Evolutionary conservation across 2,329 filamentous ascomycete genomes (phyloP).

Genomic region (Acephala macrosclerotiorum): DNA sequence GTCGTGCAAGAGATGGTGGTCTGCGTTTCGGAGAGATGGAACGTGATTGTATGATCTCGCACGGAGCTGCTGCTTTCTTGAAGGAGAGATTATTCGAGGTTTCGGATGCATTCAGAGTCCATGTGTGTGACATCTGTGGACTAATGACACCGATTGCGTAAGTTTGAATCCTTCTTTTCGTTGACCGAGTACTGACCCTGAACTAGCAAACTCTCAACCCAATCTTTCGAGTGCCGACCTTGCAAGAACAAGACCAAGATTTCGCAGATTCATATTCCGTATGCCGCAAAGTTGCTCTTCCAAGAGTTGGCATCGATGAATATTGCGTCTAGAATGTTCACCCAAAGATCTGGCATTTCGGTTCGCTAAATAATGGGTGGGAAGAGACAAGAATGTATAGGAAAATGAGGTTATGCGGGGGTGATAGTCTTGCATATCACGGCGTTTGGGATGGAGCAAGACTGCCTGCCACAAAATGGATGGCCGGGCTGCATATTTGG

Average conservation of each 20-base stretch:
- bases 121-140: constrained; percentile 98
- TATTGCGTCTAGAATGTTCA: constrained; percentile 97
- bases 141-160: constrained; percentile 99
- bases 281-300: constrained; percentile 97
- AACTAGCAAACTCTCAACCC: constrained; percentile 86
- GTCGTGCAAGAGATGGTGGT: constrained; percentile 97
- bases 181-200: constrained; percentile 45
- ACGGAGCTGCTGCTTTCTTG: constrained; percentile 94
- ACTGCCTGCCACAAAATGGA: constrained; percentile 25
- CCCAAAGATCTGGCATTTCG: constrained; percentile 78
- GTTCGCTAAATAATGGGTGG: constrained; percentile 59
- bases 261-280: constrained; percentile 96
- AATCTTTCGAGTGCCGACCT: constrained; percentile 93
- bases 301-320: constrained; percentile 99
- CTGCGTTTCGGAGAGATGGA: constrained; percentile 99
- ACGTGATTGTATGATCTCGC: constrained; percentile 99
- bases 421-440: constrained; percentile 37
- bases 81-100: constrained; percentile 98
- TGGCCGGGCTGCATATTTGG: constrained; percentile 20
- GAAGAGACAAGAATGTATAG: constrained; percentile 29
- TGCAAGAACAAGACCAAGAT: constrained; percentile 99
- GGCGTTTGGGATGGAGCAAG: constrained; percentile 42
- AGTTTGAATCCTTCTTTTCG: constrained; percentile 53
- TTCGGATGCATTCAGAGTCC: constrained; percentile 95
- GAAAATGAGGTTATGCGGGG: constrained; percentile 13